Base-by-base conservation (phyloP, 75 land plant genomes). In the Cupressus sempervirens region DNA sequence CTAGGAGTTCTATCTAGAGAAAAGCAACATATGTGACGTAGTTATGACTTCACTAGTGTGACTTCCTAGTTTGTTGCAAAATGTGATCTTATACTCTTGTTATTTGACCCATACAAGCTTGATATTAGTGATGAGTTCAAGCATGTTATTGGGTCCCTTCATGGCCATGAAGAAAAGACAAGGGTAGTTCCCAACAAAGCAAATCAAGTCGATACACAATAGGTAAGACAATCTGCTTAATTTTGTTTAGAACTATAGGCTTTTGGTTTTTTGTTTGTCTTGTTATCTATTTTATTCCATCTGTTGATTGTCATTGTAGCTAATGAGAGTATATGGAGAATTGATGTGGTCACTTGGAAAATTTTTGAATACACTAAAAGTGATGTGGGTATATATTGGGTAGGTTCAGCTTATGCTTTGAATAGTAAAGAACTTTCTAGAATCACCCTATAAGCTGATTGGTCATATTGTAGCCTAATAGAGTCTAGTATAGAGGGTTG, bases 301-400 rank as follows among this genome's bases (percentile, higher is more conserved):
- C 30, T 41, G 38, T 83, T 79, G 40, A 18, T 62, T 68, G 58
- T 40, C 58, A 26, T 86, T 87, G 84, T 88, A 97, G 99, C 90
- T 96, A 38, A 97, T 97, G 96, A 94, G 99, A 85, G 99, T 97
- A 13, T 97, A 97, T 90, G 99, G 99, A 56, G 99, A 98, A 74
- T 83, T 97, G 84, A 97, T 97, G 99, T 97, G 99, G 99, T 97
- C 98, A 20, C 94, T 97, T 67, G 99, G 99, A 58, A 97, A 97
- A 90, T 98, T 97, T 40, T 76, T 97, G 80, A 97, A 97, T 74
- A 97, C 99, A 76, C 99, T 98, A 34, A 98, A 97, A 87, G 99
- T 97, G 46, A 87, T 88, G 87, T 91, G 99, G 50, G 98, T 97
- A 36, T 97, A 97, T 86, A 94, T 97, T 86, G 99, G 99, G 99